phyloP scores from a whole-genome alignment of 768 basidiomycete species.

The Boletellus sp. region DNA sequence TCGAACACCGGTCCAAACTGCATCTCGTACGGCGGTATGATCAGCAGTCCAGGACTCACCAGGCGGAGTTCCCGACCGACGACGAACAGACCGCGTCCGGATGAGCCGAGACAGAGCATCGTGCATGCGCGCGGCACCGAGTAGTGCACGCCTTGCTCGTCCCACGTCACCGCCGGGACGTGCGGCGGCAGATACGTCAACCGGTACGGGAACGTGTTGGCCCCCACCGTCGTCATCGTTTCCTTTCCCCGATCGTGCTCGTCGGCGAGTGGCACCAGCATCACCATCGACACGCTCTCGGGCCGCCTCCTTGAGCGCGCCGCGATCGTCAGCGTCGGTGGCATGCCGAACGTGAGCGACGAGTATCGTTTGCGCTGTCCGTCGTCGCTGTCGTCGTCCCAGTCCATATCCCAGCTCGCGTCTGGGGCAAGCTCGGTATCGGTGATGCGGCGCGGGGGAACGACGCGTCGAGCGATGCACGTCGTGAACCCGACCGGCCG shows the following conservation, averaged over 20 bases:
- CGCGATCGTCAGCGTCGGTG: conserved; percentile 24
- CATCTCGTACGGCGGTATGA: conserved; percentile 31
- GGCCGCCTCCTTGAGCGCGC: conserved; percentile 15
- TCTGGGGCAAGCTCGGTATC: background rate
- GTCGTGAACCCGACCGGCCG: conserved; percentile 28
- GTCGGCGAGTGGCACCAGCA: conserved; percentile 23
- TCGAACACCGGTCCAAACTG: conserved; percentile 28
- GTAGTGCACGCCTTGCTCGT: too few species aligned
- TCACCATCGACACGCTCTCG: conserved; percentile 18
- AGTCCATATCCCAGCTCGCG: background rate
- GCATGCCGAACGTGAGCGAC: background rate
- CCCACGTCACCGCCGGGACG: background rate
- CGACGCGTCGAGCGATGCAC: conserved; percentile 14
- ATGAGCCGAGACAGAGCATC: conserved; percentile 20
- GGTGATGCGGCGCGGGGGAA: too few species aligned
- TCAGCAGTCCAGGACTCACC: conserved; percentile 19
- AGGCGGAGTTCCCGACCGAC: conserved; percentile 22
- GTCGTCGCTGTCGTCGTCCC: background rate
- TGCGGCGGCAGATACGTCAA: conserved; percentile 15
- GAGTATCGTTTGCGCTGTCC: background rate
- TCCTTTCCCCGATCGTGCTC: background rate
- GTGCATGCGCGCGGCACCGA: conserved; percentile 9
- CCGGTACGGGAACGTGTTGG: conserved; percentile 19
- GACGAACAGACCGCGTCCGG: conserved; percentile 29
- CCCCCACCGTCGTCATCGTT: background rate